Percentiles rank a stretch among this genome's conserved stretches.
phyloP scores from a whole-genome alignment of 257 asterid species.

The Forsythia viridissima region DNA sequence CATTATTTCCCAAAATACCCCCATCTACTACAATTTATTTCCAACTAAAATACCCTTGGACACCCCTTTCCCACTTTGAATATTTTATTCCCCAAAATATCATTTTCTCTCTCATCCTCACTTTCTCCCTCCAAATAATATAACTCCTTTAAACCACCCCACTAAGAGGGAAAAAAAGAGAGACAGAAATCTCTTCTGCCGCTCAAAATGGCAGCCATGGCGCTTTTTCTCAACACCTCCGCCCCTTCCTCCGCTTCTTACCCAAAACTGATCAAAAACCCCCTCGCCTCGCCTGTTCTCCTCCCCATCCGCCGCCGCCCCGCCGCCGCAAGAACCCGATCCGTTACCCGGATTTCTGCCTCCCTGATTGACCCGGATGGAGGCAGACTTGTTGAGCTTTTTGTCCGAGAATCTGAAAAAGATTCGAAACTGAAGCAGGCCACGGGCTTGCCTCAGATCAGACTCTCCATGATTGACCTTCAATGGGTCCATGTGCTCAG shows the following conservation, averaged over 20 bases:
- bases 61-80: no score
- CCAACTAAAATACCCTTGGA: conserved; percentile 4
- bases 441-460: conserved; percentile 52
- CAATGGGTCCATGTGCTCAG: conserved; percentile 98
- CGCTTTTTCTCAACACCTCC: conserved; percentile 55
- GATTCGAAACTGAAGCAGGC: conserved; percentile 48
- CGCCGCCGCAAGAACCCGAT: conserved; percentile 30
- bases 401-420: conserved; percentile 55
- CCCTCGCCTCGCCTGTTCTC: conserved; percentile 31
- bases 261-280: conserved; percentile 42
- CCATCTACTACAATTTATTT: not conserved
- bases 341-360: conserved; percentile 41
- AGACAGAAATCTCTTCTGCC: conserved; percentile 15
- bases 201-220: conserved; percentile 61
- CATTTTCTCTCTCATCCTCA: conserved; percentile 20
- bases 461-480: conserved; percentile 70
- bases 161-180: conserved; percentile 3
- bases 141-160: conserved; percentile 11
- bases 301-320: conserved; percentile 26
- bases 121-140: conserved; percentile 29
- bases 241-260: conserved; percentile 22
- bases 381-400: conserved; percentile 71
- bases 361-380: conserved; percentile 89
- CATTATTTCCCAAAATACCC: conserved; percentile 23
- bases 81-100: not conserved